These are phyloP conservation scores for Globisporangium radiosum DNA, from an alignment of 352 stramenopile genomes.

Conservation along the genomic window DNA sequence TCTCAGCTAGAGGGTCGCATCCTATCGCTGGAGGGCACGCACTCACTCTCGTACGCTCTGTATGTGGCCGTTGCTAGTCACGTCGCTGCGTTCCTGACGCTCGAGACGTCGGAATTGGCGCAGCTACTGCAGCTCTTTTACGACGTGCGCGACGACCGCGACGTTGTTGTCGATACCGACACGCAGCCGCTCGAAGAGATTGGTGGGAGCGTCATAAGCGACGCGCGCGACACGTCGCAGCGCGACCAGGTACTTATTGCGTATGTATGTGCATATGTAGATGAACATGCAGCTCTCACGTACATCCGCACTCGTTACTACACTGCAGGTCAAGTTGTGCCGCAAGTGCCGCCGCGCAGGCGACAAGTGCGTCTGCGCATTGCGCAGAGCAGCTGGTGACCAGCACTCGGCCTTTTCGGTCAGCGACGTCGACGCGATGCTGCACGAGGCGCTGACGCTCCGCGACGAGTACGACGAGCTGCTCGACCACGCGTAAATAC, in stretches of 20 bases:
- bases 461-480: slow-evolving; percentile 68
- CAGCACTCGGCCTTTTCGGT: slow-evolving; percentile 36
- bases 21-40: too few relatives aligned
- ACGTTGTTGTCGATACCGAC: slow-evolving; percentile 58
- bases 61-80: slow-evolving; percentile 16
- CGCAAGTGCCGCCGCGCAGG: slow-evolving; percentile 63
- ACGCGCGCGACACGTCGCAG: too few relatives aligned
- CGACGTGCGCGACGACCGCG: slow-evolving; percentile 42
- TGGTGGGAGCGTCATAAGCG: background rate
- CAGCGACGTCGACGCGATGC: slow-evolving; percentile 52
- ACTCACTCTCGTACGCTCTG: background rate
- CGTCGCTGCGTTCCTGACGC: slow-evolving; percentile 42
- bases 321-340: slow-evolving; percentile 27
- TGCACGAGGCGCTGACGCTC: slow-evolving; percentile 61
- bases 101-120: slow-evolving; percentile 53
- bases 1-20: background rate
- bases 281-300: too few relatives aligned
- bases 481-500: slow-evolving; percentile 17
- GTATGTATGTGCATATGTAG: too few relatives aligned
- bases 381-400: slow-evolving; percentile 12
- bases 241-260: too few relatives aligned
- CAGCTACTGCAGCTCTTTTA: slow-evolving; percentile 71
- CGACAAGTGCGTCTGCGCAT: slow-evolving; percentile 58
- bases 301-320: background rate
- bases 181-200: slow-evolving; percentile 21